Base-by-base conservation (phyloP, 78 protist genomes). In the Speleostelium caveatum region DNA sequence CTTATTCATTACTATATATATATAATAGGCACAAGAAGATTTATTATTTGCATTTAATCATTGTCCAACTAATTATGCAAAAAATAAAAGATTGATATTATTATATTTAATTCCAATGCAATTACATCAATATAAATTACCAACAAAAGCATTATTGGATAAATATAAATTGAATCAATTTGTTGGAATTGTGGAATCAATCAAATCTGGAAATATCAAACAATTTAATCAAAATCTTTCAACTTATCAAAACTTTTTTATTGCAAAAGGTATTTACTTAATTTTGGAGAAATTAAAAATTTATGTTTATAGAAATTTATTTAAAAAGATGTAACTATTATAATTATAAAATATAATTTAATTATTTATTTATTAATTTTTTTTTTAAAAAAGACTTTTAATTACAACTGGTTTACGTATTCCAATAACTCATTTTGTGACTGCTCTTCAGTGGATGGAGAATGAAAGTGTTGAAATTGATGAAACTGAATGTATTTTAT, bases 51-150 rank as follows among this genome's bases (percentile, higher is more conserved):
- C 94, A 2, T 89, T 89, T 59, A 74, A 86, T 30, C 45, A 75
- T 38, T 89, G 94, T 41, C 86, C 83, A 26, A 26, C 2, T 5
- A 24, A 22, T 17, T 28, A 41, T 26, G 19, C 32, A 21, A 74
- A 66, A 75, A 89, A 73, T 60, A 83, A 83, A 69, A 67, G 87
- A 65, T 60, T 55, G 32, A 83, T 83, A 59, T 45, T 83, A 58
- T 59, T 83, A 83, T 83, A 68, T 69, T 69, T 83, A 69, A 66
- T 89, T 21, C 94, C 94, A 55, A 74, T 89, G 86, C 94, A 74
- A 74, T 56, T 89, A 30, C 51, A 74, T 30, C 79, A 53, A 49
- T 78, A 91, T 63, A 63, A 53, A 85, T 78, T 74, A 73, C 94
- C 94, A 61, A 85, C 67, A 63, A 61, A 63, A 65, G 19, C 55